Conservation (phyloP, 768 basidiomycete genomes). For the Mrakia frigida region DNA sequence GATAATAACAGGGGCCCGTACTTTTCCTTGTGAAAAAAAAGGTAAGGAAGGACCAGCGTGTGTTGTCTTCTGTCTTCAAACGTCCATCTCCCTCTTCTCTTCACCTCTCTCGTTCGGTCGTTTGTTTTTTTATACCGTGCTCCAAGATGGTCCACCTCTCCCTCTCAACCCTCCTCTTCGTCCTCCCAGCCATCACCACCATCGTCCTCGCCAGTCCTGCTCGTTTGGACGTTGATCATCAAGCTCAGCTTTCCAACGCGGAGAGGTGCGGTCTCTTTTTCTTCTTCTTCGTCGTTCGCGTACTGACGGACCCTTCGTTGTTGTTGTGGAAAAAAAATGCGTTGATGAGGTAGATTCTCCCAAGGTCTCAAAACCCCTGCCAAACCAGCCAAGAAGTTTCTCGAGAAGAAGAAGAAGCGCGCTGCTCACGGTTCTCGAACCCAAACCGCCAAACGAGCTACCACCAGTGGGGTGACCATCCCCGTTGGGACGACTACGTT, state of each 20-base stretch:
- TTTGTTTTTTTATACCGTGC: no score
- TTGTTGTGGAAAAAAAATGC: neutral
- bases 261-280: neutral
- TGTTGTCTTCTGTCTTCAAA: no score
- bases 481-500: slow-evolving; percentile 10
- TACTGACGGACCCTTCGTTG: neutral
- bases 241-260: neutral
- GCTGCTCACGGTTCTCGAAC: neutral
- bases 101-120: neutral
- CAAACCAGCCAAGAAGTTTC: neutral
- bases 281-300: neutral
- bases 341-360: neutral
- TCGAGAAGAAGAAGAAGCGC: neutral
- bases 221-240: neutral
- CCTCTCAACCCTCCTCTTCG: neutral
- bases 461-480: neutral
- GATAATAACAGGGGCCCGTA: no score
- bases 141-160: neutral
- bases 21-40: no score
- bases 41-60: neutral
- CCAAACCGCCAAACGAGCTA: neutral
- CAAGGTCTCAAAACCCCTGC: neutral
- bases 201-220: neutral
- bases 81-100: neutral
- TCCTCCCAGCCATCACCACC: neutral